Percentiles rank a stretch among this genome's conserved stretches.
Evolutionary conservation across 2,329 filamentous ascomycete species (phyloP).

Genomic region (Coniella lustricola): DNA sequence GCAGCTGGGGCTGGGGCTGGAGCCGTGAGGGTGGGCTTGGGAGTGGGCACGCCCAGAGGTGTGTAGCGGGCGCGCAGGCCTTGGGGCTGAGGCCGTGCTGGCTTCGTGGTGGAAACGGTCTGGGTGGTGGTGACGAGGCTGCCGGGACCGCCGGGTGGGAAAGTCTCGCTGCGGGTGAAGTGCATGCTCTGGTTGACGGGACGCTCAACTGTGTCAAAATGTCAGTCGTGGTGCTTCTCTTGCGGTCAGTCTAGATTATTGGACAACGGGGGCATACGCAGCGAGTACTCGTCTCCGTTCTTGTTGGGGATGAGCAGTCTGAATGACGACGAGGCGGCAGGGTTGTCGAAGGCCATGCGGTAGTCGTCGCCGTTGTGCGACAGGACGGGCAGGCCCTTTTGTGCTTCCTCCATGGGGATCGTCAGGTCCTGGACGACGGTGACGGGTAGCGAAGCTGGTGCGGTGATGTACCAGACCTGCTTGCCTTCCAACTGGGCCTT

Average conservation of each 20-base stretch:
- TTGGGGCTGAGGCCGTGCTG: slow-evolving; percentile 57
- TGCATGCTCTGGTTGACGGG: slow-evolving; percentile 55
- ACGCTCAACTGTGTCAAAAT: slow-evolving; percentile 29
- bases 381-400: slow-evolving; percentile 48
- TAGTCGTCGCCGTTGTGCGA: slow-evolving; percentile 59
- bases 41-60: slow-evolving; percentile 49
- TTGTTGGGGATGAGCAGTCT: slow-evolving; percentile 55
- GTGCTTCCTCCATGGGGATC: slow-evolving; percentile 49
- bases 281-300: slow-evolving; percentile 32
- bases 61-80: slow-evolving; percentile 61
- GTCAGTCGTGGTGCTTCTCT: slow-evolving; percentile 18
- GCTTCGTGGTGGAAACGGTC: slow-evolving; percentile 35
- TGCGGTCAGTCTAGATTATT: too few relatives aligned
- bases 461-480: slow-evolving; percentile 75
- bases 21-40: slow-evolving; percentile 20
- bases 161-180: slow-evolving; percentile 39
- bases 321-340: slow-evolving; percentile 43
- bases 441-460: slow-evolving; percentile 62
- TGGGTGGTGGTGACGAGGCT: slow-evolving; percentile 30
- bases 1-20: slow-evolving; percentile 1
- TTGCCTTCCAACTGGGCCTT: slow-evolving; percentile 57
- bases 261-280: background rate
- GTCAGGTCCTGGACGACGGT: slow-evolving; percentile 58
- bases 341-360: slow-evolving; percentile 46
- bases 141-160: slow-evolving; percentile 11